Percentiles rank a stretch among this genome's conserved stretches.
Conservation (phyloP, 352 stramenopile species). For the Thraustochytrium sp. region DNA sequence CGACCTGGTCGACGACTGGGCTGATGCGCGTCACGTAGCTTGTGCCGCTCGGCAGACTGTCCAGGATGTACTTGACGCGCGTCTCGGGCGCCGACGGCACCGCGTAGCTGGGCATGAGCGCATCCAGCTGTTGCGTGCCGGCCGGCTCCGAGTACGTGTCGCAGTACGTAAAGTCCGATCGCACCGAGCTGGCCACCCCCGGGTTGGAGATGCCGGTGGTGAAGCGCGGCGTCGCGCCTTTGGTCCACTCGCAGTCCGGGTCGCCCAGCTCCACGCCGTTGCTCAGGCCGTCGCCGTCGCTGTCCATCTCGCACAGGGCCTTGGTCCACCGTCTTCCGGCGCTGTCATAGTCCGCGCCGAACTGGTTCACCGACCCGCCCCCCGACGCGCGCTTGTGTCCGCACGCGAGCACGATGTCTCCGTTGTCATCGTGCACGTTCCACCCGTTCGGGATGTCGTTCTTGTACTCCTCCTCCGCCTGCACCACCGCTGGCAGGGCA, state of each 20-base stretch:
- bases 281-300: slow-evolving; percentile 68
- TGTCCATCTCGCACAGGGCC: slow-evolving; percentile 60
- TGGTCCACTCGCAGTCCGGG: slow-evolving; percentile 67
- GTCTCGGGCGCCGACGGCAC: not conserved
- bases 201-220: slow-evolving; percentile 4
- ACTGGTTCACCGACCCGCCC: not conserved
- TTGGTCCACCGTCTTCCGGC: not conserved
- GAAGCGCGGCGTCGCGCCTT: not conserved
- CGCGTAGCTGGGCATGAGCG: not conserved
- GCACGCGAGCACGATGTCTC: not conserved
- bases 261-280: slow-evolving; percentile 81
- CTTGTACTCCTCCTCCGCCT: not conserved
- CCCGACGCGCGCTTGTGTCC: not conserved
- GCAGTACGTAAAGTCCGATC: not conserved
- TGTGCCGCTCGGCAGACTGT: not conserved
- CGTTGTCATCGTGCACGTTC: not conserved
- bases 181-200: not conserved
- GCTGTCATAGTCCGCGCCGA: not conserved
- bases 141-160: not conserved
- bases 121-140: not conserved
- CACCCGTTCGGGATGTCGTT: not conserved
- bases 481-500: not conserved
- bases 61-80: not conserved
- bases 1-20: not conserved
- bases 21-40: not conserved